Evolutionary conservation across 140 eudicot species (phyloP), one percentile per base, ranked within the genome.

Genomic region (Oenanthe javanica): DNA sequence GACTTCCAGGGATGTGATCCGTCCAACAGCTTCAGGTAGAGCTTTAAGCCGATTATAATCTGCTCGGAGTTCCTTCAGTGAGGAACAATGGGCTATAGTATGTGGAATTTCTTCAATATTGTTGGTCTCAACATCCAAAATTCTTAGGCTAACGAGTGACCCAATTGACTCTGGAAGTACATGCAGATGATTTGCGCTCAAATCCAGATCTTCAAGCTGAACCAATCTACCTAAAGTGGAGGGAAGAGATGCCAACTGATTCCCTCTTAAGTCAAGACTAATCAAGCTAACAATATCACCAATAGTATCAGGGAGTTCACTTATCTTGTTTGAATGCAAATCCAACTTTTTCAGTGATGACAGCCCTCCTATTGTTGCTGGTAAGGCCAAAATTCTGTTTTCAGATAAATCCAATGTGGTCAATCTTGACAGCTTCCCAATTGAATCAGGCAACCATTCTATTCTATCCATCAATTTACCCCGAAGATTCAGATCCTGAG

Each of bases 11-110:
- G 95, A 86, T 43, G 78, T 90, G 16, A 95, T 84, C 76, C 88
- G 84, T 48, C 99, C 97, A 5, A 95, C 86, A 21, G 97, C 99
- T 83, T 95, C 99, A 2, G 99, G 99, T 59, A 95, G 93, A 9
- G 99, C 97, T 85, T 90, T 94, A 77, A 94, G 93, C n/a, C 87
- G 90, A 84, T 94, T 94, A 76, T 94, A 94, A 52, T 94, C 97
- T 47, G 96, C 98, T 19, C 79, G 89, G 10, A 94, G 97, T 84
- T 92, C 93, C 78, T 83, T 81, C 61, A 94, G 93, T 5, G 95
- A 92, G 51, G 90, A 70, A 81, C 99, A 94, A 40, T 87, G 89
- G 40, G 91, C 92, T 54, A 92, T 89, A 11, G 97, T 81, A 59
- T 94, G 96, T 16, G 99, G 96, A 48, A 94, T 82, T 84, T 94